These are phyloP conservation scores for Zelopaecilomyces penicillatus DNA, from an alignment of 2,329 filamentous ascomycete genomes.

Conservation along the genomic window DNA sequence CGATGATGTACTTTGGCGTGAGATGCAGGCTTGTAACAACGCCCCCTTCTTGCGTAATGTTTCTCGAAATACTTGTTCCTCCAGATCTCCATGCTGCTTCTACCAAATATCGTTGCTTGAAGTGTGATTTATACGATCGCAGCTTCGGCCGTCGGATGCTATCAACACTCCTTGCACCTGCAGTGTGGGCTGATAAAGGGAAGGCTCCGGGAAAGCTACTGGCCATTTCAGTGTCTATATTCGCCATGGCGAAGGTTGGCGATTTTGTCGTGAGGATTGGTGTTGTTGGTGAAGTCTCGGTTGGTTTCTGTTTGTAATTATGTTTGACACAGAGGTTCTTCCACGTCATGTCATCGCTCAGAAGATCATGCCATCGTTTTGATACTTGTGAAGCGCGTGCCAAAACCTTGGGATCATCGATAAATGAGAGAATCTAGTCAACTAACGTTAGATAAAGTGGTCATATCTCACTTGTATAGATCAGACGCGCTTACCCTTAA, in stretches of 20 bases:
- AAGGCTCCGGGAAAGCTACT: constrained; percentile 38
- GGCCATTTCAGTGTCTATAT: constrained; percentile 25
- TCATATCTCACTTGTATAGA: neutral
- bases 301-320: constrained; percentile 62
- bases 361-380: constrained; percentile 80
- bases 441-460: neutral
- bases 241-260: constrained; percentile 22
- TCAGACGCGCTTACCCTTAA: constrained; percentile 55
- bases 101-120: constrained; percentile 94
- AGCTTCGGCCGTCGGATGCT: constrained; percentile 49
- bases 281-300: constrained; percentile 36
- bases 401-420: constrained; percentile 91
- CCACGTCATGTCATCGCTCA: constrained; percentile 97
- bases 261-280: constrained; percentile 21
- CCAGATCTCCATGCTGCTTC: constrained; percentile 95
- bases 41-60: constrained; percentile 92
- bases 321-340: constrained; percentile 95
- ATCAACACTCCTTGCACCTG: constrained; percentile 46
- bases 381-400: constrained; percentile 96
- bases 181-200: constrained; percentile 26
- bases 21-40: constrained; percentile 94
- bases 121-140: constrained; percentile 88
- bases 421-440: constrained; percentile 78
- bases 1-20: constrained; percentile 92
- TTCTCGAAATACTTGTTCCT: constrained; percentile 71